Conservation (phyloP, 441 rosid genomes). For the Pelargonium australe region DNA sequence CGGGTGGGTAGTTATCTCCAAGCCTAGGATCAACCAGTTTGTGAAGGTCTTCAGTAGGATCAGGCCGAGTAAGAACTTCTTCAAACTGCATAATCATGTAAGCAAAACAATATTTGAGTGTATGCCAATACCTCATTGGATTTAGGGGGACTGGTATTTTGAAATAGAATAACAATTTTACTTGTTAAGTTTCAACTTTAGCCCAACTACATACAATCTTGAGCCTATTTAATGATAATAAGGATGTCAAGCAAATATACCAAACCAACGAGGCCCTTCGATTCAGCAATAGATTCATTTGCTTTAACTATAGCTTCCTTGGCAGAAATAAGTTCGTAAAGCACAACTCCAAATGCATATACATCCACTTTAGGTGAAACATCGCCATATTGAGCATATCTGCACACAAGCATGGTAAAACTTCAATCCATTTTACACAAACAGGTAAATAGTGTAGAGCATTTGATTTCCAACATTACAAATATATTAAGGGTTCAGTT, state of each 20-base stretch:
- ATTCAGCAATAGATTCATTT: conserved; percentile 41
- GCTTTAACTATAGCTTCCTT: conserved; percentile 73
- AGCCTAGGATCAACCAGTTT: conserved; percentile 69
- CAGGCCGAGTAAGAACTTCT: conserved; percentile 49
- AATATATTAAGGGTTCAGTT: too few species aligned
- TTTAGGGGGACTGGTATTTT: too few species aligned
- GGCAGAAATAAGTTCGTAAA: conserved; percentile 87
- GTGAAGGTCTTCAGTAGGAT: conserved; percentile 47
- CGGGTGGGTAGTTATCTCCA: conserved; percentile 60
- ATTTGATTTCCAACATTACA: too few species aligned
- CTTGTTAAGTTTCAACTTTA: too few species aligned
- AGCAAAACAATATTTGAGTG: not conserved
- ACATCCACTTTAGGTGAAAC: conserved; percentile 91
- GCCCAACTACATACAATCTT: too few species aligned
- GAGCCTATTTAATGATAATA: too few species aligned
- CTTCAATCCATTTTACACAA: not conserved
- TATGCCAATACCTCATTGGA: too few species aligned
- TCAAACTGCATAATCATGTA: conserved; percentile 48
- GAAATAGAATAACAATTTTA: not conserved
- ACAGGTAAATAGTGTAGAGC: too few species aligned
- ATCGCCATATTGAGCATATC: conserved; percentile 87
- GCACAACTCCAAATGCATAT: conserved; percentile 94
- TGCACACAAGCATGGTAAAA: conserved; percentile 22
- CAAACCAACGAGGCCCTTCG: conserved; percentile 85
- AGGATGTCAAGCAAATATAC: conserved; percentile 33